Evolutionary conservation across 108 stramenopile species (phyloP), one percentile per base, ranked within the genome.

Genomic region (Cyclotella distinguenda): DNA sequence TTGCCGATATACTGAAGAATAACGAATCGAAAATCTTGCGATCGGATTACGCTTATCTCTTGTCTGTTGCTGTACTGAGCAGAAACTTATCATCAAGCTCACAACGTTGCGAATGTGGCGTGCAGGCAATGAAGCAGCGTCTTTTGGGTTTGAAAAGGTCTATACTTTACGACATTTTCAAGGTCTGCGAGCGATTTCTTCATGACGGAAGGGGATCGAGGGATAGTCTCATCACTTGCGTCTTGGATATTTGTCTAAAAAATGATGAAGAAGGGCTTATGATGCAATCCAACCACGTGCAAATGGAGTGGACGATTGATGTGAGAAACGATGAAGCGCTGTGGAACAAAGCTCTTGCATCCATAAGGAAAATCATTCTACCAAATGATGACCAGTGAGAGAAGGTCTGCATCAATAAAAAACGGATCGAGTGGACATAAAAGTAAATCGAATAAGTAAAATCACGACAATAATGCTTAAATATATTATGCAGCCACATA

Each of bases 51-150:
- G 33, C 62, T 18, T 81, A 77, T 32, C 30, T 75, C 31, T 44
- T 77, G 38, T 60, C 75, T 1, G 45, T 81, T 19, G 60, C 75
- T 13, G 57, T 65, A 1, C 60, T 81, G 23, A 71, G 70, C 53
- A 64, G 74, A 53, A 80, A 80, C 18, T 23, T 80, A 30, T 70
- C 74, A 25, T 76, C 79, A 28, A 66, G 44, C 43, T 76, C 64
- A 40, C 73, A 70, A 22, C 63, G 72, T 28, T 76, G 79, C 50
- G 79, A 77, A 18, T 72, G 79, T 61, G 79, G 79, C 10, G 38
- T 80, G n/a, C 39, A 66, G 55, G 68, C 79, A n/a, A 76, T 80
- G 75, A 80, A 72, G 38, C 67, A 76, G 11, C 66, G 74, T 8
- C 62, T 76, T 0, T 42, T 40, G 19, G 74, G 67, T 18, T 46